Evolutionary conservation across 257 asterid genomes (phyloP).

Genomic region (Rehmannia glutinosa): DNA sequence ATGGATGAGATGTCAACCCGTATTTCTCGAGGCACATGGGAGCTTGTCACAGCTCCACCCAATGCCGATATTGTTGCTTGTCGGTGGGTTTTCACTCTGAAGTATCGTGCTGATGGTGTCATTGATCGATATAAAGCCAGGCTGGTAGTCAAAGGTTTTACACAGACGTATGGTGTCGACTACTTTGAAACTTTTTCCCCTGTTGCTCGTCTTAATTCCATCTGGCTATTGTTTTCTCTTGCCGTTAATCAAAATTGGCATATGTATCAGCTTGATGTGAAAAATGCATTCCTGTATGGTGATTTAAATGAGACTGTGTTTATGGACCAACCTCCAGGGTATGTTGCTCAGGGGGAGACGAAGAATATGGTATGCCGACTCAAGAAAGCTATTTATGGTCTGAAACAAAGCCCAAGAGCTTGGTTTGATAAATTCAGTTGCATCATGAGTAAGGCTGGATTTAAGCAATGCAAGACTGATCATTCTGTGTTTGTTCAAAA

Average conservation of each 20-base stretch:
- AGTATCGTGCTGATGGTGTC: not conserved
- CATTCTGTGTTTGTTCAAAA: not conserved
- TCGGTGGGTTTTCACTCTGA: not conserved
- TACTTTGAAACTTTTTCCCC: not conserved
- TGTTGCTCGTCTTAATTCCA: not conserved
- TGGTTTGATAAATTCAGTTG: not conserved
- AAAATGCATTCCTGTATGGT: not conserved
- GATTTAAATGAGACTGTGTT: not conserved
- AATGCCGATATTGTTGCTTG: not conserved
- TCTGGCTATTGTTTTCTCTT: not conserved
- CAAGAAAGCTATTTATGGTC: no score
- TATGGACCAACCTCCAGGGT: constrained; percentile 5
- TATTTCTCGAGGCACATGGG: not conserved
- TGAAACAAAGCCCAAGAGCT: not conserved
- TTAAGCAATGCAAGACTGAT: not conserved
- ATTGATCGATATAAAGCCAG: not conserved
- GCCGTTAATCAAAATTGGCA: not conserved
- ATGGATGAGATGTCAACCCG: no score
- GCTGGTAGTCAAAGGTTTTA: not conserved
- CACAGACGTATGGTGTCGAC: not conserved
- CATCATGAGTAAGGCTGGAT: not conserved
- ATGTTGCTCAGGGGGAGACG: no score
- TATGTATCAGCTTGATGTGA: not conserved
- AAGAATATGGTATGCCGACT: no score
- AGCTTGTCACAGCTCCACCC: not conserved